Evolutionary conservation across 2,329 filamentous ascomycete species (phyloP).

Genomic region (Cryphonectria parasitica): DNA sequence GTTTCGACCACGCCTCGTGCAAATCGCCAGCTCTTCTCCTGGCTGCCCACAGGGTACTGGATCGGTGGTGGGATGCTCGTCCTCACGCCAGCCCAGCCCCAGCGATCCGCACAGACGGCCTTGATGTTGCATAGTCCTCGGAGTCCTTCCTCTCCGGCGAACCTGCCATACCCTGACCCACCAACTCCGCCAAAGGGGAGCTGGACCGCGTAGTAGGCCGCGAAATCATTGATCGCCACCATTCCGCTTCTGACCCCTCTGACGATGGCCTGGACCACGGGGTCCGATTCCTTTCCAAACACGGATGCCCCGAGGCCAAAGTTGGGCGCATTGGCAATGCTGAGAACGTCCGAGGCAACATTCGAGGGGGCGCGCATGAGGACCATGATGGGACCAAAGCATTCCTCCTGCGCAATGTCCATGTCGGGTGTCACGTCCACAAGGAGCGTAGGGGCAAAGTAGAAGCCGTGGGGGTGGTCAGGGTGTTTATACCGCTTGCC

Average conservation of each 20-base stretch:
- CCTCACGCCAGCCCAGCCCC: conserved; percentile 62
- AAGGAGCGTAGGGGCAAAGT: conserved; percentile 89
- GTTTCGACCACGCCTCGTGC: conserved; percentile 63
- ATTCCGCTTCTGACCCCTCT: conserved; percentile 77
- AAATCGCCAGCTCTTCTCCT: conserved; percentile 67
- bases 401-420: conserved; percentile 86
- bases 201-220: conserved; percentile 88
- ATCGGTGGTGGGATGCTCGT: conserved; percentile 82
- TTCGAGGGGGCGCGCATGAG: conserved; percentile 75
- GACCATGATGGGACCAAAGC: conserved; percentile 90
- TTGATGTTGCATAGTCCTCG: conserved; percentile 86
- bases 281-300: conserved; percentile 70
- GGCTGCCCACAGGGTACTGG: conserved; percentile 77
- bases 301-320: conserved; percentile 90
- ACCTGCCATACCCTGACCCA: conserved; percentile 89
- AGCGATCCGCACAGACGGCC: conserved; percentile 78
- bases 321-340: conserved; percentile 78
- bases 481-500: conserved; percentile 75
- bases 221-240: conserved; percentile 96
- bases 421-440: conserved; percentile 86
- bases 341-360: conserved; percentile 65
- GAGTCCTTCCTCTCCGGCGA: conserved; percentile 88
- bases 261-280: conserved; percentile 67
- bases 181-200: conserved; percentile 91
- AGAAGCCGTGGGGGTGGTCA: conserved; percentile 77